Base-by-base conservation (phyloP, 2,329 filamentous ascomycete genomes). In the Alternaria gansuensis region DNA sequence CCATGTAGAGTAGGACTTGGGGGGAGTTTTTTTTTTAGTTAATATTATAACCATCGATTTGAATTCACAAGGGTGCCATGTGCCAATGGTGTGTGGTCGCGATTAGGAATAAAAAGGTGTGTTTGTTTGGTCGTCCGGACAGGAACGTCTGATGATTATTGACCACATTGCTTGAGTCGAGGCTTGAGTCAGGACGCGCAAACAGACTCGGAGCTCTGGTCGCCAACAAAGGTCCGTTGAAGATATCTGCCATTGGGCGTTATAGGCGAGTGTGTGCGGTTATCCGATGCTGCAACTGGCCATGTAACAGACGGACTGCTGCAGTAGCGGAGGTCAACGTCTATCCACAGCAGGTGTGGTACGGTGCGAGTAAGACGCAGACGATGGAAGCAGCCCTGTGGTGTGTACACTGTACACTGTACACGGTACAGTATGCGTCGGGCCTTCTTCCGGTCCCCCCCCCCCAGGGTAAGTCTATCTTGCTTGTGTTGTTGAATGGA, bases 21-120 rank as follows among this genome's bases (percentile, higher is more conserved):
- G 23, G 28, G 33, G 34, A 39, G 26, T 46, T 33, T 46, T 39
- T 31, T 31, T 9, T 10, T 31, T 31, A 3, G 8, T 31, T 10
- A 6, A 8, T 31, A 10, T 33, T 5, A 40, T 24, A 13, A 14
- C 21, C 5, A 17, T 24, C 29, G n/a, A 48, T 58, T 58, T 67
- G 64, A 52, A 54, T 48, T 45, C 66, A 66, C 74, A 51, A 55
- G 74, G 74, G 72, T 76, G 75, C 74, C 75, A 77, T 77, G 75
- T 75, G 74, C 63, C 66, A 65, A 67, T 60, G 64, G 64, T 51
- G 56, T 62, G 62, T 55, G 61, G 62, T 60, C 28, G 53, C 55
- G 58, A 57, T 51, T 51, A 44, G 49, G 54, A 51, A 54, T 65
- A 62, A 66, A 62, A 66, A 67, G 70, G 60, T 63, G 33, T 45